Base-by-base conservation (phyloP, 371 early-diverging fungal species). In the Syncephalis fuscata region DNA sequence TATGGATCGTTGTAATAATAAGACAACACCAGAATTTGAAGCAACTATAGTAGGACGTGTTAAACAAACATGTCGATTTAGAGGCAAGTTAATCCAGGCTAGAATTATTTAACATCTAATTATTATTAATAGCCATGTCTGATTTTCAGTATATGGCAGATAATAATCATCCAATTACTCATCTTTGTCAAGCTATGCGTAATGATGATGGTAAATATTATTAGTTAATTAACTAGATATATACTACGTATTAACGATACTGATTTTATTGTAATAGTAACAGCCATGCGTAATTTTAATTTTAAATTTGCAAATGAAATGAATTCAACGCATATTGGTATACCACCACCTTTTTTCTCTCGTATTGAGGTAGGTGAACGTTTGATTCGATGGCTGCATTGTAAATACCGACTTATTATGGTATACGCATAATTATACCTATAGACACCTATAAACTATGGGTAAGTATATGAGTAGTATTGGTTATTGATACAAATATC, bases 291-390 rank as follows among this genome's bases (percentile, higher is more conserved):
- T 26, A 38, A 47, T 17, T 52, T 52, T 15, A 44, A 46, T 14
- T 52, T 32, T 26, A 24, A 48, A 2, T 19, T 26, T 4, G 25
- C 41, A 23, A 19, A 45, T 46, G 24, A 47, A n/a, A 17, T 40
- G 22, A 41, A 19, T 23, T 32, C 46, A 27, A 22, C 48, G 10
- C 10, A 3, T 11, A 19, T 15, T 17, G 44, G 45, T 50, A 22
- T 52, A n/a, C 52, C 52, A 17, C 52, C 48, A 40, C 52, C 52
- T 15, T 52, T 47, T 9, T 47, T 52, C 19, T 46, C 52, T 20
- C 36, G 52, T n/a, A 40, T 45, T 15, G 52, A 52, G n/a, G 40
- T 32, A 32, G 11, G 32, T 32, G 11, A 7, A 32, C 32, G 4
- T n/a, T n/a, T n/a, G n/a, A n/a, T n/a, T n/a, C n/a, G n/a, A n/a